Percentiles rank a stretch among this genome's conserved stretches.
Conservation (phyloP, 2,329 filamentous ascomycete genomes). For the Microcera coccophila region DNA sequence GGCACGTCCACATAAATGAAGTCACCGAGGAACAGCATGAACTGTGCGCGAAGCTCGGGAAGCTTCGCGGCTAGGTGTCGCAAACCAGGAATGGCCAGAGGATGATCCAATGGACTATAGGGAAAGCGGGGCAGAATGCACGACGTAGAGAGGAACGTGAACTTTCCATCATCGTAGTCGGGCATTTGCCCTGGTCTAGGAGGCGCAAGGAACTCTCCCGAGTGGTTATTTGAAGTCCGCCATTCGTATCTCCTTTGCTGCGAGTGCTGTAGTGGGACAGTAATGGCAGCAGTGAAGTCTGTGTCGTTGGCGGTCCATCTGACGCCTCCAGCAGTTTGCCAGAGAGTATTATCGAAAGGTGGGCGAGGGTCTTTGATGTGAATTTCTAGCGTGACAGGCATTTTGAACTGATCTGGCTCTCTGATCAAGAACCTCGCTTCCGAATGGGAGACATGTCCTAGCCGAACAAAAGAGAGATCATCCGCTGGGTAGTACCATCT, state of each 20-base stretch:
- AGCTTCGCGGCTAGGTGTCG: constrained; percentile 71
- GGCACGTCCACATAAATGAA: constrained; percentile 93
- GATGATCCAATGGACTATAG: constrained; percentile 79
- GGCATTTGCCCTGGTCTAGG: constrained; percentile 65
- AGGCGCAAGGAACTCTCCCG: constrained; percentile 75
- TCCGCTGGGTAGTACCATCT: constrained; percentile 65
- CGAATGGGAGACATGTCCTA: constrained; percentile 80
- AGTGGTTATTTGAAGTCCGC: constrained; percentile 79
- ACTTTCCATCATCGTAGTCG: constrained; percentile 60
- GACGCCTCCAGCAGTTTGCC: constrained; percentile 65
- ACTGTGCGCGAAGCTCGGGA: constrained; percentile 67
- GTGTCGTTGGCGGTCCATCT: constrained; percentile 67
- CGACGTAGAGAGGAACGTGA: constrained; percentile 88
- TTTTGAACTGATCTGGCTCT: constrained; percentile 70
- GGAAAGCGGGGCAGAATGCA: constrained; percentile 91
- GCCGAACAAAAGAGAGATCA: constrained; percentile 77
- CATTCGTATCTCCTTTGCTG: constrained; percentile 79
- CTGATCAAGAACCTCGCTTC: constrained; percentile 79
- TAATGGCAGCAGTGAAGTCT: constrained; percentile 75
- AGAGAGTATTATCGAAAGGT: constrained; percentile 54
- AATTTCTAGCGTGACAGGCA: constrained; percentile 72
- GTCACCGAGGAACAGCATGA: constrained; percentile 79
- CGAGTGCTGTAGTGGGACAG: constrained; percentile 58
- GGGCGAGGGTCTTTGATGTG: constrained; percentile 50
- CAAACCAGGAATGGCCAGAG: constrained; percentile 77